A percentile compares a stretch with the other conserved stretches of the same genome.
Conservation (phyloP, 2,329 filamentous ascomycete species). For the Chlorencoelia australis region DNA sequence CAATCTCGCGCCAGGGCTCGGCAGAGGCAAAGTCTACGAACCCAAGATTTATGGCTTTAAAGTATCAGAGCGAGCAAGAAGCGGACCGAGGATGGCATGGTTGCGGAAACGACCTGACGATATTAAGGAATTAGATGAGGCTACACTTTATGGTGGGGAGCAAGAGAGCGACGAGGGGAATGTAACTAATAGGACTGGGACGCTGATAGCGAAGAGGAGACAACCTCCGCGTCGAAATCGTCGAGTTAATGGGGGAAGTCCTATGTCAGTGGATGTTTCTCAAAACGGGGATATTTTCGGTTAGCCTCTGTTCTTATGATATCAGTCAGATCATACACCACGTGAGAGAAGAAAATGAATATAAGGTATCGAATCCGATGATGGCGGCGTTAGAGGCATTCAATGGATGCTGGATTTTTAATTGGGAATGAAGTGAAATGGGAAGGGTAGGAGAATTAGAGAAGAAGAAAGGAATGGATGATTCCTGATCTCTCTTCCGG, state of each 20-base stretch:
- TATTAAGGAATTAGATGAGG: conserved; percentile 76
- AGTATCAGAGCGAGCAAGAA: conserved; percentile 80
- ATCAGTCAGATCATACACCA: no score
- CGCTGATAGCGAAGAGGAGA: conserved; percentile 9
- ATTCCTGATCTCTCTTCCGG: no score
- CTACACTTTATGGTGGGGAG: conserved; percentile 42
- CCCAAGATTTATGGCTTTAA: conserved; percentile 94
- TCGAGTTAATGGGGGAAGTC: conserved; percentile 20
- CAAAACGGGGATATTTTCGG: conserved; percentile 17
- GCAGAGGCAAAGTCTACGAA: conserved; percentile 76
- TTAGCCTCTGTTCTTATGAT: conserved; percentile 6
- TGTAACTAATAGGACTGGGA: conserved; percentile 24
- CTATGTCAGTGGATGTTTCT: conserved; percentile 26
- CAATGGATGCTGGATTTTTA: no score
- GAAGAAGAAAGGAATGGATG: no score
- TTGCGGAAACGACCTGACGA: conserved; percentile 74
- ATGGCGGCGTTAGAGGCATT: no score
- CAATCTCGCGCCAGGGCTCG: conserved; percentile 84
- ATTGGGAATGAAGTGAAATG: no score
- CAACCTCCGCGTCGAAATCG: conserved; percentile 8
- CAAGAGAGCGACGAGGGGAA: conserved; percentile 44
- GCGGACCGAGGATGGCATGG: conserved; percentile 96
- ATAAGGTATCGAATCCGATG: no score
- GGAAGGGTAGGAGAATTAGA: no score
- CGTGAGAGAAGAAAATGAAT: no score